Percentiles rank a stretch among this genome's conserved stretches.
phyloP scores from a whole-genome alignment of 257 asterid genomes.

The Penstemon newberryi region DNA sequence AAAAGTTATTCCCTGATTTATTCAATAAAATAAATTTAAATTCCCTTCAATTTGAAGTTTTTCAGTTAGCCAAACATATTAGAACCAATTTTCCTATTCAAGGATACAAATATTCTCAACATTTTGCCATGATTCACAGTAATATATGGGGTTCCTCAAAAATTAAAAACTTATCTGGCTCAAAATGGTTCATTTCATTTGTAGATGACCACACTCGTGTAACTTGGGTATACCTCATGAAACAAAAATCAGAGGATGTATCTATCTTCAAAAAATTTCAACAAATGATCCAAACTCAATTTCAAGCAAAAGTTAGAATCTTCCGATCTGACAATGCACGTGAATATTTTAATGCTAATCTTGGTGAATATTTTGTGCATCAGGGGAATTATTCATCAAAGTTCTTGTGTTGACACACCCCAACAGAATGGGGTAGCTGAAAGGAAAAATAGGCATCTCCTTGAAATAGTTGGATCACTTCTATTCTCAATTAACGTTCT shows the following conservation, averaged over 20 bases:
- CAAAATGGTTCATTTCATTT: constrained; percentile 1
- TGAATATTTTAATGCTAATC: neutral
- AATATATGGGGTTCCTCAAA: constrained; percentile 10
- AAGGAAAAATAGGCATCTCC: neutral
- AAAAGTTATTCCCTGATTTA: neutral
- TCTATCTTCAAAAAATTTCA: neutral
- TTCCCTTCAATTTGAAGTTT: constrained; percentile 3
- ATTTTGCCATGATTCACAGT: constrained; percentile 2
- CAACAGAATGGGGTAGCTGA: neutral
- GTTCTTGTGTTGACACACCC: neutral
- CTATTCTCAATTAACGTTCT: neutral
- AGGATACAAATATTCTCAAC: neutral
- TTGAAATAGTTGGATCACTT: neutral
- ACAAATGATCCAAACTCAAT: neutral
- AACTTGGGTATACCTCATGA: constrained; percentile 7
- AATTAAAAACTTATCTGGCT: neutral
- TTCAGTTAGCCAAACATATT: constrained; percentile 2
- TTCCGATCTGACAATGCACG: constrained; percentile 5
- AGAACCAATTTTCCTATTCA: neutral
- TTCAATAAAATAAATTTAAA: constrained; percentile 5
- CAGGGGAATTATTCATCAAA: neutral
- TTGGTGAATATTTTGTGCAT: neutral
- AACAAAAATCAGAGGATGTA: neutral
- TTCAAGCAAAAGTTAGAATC: neutral
- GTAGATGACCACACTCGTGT: constrained; percentile 13